Evolutionary conservation across 805 yeast species (phyloP).

Genomic region (Monosporozyma servazzii): DNA sequence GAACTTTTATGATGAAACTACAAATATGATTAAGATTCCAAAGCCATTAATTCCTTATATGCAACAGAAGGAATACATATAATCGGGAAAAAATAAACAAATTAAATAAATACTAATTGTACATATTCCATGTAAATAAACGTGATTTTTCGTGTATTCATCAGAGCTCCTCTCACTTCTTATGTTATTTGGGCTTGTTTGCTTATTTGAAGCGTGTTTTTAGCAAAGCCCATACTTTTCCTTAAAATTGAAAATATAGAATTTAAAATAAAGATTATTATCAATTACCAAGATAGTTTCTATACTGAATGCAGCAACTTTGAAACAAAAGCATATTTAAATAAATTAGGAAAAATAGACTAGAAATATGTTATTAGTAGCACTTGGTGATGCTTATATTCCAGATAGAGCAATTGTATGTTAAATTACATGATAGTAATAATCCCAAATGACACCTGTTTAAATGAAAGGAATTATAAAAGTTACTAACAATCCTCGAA

Average conservation of each 20-base stretch:
- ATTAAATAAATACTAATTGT: no score
- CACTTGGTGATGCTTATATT: conserved; percentile 82
- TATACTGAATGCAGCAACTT: not conserved
- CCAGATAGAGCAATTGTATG: conserved; percentile 74
- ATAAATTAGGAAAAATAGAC: not conserved
- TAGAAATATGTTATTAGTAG: conserved; percentile 53
- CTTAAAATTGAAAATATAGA: not conserved
- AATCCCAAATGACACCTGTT: not conserved
- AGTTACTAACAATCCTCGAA: conserved; percentile 5
- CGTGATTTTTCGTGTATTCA: not conserved
- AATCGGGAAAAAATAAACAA: not conserved
- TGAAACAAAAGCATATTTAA: no score
- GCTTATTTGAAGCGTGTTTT: not conserved
- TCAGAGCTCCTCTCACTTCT: not conserved
- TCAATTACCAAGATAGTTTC: not conserved
- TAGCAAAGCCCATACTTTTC: not conserved
- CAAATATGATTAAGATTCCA: conserved; percentile 54
- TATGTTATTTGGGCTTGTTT: not conserved
- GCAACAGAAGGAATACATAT: conserved; percentile 46
- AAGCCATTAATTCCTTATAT: conserved; percentile 57
- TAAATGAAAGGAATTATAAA: not conserved
- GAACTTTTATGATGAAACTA: conserved; percentile 58
- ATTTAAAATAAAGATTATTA: not conserved
- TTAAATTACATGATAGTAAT: conserved; percentile 4
- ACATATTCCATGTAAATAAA: conserved; percentile 1